These are phyloP conservation scores for Viola odorata DNA, from an alignment of 345 rosid genomes.

Conservation along the genomic window DNA sequence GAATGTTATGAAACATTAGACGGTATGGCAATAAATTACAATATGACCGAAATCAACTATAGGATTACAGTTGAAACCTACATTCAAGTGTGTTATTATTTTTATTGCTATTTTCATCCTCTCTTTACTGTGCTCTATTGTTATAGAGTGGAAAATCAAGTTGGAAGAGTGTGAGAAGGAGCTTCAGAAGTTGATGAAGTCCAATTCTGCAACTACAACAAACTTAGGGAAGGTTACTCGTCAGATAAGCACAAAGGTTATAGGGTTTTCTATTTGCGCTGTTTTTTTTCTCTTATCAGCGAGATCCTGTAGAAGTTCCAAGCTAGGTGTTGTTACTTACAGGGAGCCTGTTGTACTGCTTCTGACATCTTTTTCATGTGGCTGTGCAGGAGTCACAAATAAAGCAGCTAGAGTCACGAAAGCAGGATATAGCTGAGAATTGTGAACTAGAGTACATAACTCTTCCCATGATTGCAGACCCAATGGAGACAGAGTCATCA, in stretches of 20 bases:
- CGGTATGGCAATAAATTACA: no score
- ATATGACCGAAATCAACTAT: no score
- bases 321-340: not conserved
- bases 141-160: slow-evolving; percentile 78
- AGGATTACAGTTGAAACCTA: no score
- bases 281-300: not conserved
- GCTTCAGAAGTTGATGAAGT: slow-evolving; percentile 82
- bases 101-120: no score
- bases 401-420: slow-evolving; percentile 55
- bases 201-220: slow-evolving; percentile 74
- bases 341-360: not conserved
- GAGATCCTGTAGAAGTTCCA: slow-evolving; percentile 9
- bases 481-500: slow-evolving; percentile 64
- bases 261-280: not conserved
- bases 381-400: slow-evolving; percentile 69
- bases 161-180: slow-evolving; percentile 86
- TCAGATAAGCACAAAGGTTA: slow-evolving; percentile 72
- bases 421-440: slow-evolving; percentile 70
- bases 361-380: slow-evolving; percentile 13
- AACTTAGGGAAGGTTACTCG: slow-evolving; percentile 74
- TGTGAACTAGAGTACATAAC: slow-evolving; percentile 78
- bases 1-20: no score
- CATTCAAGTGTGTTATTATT: no score
- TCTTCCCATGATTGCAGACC: slow-evolving; percentile 65
- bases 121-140: not conserved